These are phyloP conservation scores for Rhodotorula babjevae DNA, from an alignment of 768 basidiomycete genomes.

Conservation along the genomic window DNA sequence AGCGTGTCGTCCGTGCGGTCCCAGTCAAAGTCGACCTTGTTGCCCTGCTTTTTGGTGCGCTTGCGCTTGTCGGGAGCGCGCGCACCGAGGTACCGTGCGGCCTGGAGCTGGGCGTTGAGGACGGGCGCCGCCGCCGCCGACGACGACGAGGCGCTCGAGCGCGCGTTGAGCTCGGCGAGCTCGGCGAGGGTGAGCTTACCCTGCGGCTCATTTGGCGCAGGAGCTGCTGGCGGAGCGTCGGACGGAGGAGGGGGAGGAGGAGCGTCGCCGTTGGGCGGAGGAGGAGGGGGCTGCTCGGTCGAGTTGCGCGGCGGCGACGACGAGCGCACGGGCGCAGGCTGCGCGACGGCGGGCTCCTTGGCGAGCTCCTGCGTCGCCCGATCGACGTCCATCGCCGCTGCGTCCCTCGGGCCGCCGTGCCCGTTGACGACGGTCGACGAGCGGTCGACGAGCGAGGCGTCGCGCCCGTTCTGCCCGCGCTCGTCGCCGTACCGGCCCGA, in stretches of 20 bases:
- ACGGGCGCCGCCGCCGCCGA: background rate
- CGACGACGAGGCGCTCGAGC: background rate
- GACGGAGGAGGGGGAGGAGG: slow-evolving; percentile 49
- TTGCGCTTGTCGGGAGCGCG: slow-evolving; percentile 83
- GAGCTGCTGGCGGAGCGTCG: slow-evolving; percentile 5
- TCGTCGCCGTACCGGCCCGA: background rate
- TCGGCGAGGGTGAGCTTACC: slow-evolving; percentile 34
- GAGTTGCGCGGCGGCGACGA: slow-evolving; percentile 8
- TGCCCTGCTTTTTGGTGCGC: slow-evolving; percentile 60
- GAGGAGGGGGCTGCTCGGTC: slow-evolving; percentile 4
- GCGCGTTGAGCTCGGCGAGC: slow-evolving; percentile 15
- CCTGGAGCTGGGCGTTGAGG: slow-evolving; percentile 27
- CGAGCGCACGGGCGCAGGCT: background rate
- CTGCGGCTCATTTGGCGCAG: background rate
- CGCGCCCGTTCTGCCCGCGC: background rate
- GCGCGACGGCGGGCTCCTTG: background rate
- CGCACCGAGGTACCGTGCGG: slow-evolving; percentile 81
- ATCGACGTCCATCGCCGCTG: slow-evolving; percentile 3
- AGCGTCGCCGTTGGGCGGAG: slow-evolving; percentile 43
- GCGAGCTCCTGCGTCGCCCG: background rate
- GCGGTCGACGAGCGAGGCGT: background rate
- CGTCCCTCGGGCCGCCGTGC: background rate
- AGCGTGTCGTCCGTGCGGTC: slow-evolving; percentile 93
- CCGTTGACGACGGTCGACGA: background rate
- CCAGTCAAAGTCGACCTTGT: slow-evolving; percentile 98